Evolutionary conservation across 768 basidiomycete genomes (phyloP), one percentile per base, ranked within the genome.

Genomic region (Russula olivacea): DNA sequence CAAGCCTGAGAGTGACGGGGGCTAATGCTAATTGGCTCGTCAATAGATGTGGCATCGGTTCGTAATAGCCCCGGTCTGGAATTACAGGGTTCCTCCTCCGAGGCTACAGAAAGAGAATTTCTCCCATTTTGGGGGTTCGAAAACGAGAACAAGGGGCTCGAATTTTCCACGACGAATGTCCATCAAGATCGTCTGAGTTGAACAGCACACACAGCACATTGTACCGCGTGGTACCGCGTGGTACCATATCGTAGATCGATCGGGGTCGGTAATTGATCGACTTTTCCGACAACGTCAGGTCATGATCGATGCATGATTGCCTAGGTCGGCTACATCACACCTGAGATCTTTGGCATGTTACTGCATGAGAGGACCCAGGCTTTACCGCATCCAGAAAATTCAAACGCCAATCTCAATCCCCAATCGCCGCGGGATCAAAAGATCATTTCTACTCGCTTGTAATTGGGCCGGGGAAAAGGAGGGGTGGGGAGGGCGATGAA

Each of bases 361-460:
- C 57, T 19, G 25, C 58, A 58, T 38, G 38, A 40, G 23, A 25
- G 36, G 32, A 36, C 21, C 23, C 23, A 53, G 25, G 25, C 38
- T 10, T 14, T 10, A 17, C 48, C 56, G 47, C 56, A 32, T 19
- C 30, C 11, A 19, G 36, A 34, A 12, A 38, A 36, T 23, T 17
- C 34, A 58, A 34, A 38, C 34, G 57, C 21, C 48, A 30, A 50
- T 50, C 58, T 49, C 38, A 40, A 10, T 40, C 25, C 8, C 14
- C 36, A 50, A 58, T 58, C 58, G 45, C 45, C 45, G 45, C 45
- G 45, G 45, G 21, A 47, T 21, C 45, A 47, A 47, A 47, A 47
- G 3, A 11, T 11, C 9, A 21, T 21, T n/a, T 47, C 10, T 11
- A 12, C 21, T 12, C 45, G 45, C 12, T 45, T n/a, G 43, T 5